phyloP scores from a whole-genome alignment of 2,329 filamentous ascomycete genomes.

The Fusarium beomiforme region DNA sequence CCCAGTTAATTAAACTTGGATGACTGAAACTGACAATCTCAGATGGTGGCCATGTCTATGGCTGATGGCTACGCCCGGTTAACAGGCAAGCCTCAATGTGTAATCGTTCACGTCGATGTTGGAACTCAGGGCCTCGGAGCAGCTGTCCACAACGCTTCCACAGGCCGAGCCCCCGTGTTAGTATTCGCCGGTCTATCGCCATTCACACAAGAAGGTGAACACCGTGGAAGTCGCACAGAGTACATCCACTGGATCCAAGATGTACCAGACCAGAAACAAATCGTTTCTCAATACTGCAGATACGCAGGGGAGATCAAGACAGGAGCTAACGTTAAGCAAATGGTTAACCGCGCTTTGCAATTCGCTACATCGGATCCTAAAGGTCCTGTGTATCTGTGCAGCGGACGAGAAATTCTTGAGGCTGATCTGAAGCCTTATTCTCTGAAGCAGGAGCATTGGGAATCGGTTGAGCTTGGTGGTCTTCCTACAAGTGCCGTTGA shows the following conservation, averaged over 20 bases:
- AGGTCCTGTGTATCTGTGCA: conserved; percentile 82
- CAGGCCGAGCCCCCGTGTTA: conserved; percentile 77
- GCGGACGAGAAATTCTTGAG: conserved; percentile 85
- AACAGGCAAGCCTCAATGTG: conserved; percentile 77
- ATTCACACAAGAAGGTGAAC: conserved; percentile 80
- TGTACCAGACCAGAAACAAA: conserved; percentile 82
- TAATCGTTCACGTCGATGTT: conserved; percentile 84
- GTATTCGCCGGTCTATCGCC: conserved; percentile 83
- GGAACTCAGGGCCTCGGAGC: conserved; percentile 82
- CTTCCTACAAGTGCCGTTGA: conserved; percentile 62
- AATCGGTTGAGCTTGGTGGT: conserved; percentile 73
- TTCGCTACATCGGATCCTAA: conserved; percentile 82
- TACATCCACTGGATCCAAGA: conserved; percentile 91
- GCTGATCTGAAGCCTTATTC: conserved; percentile 80
- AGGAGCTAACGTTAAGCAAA: conserved; percentile 86
- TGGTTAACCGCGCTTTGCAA: conserved; percentile 85
- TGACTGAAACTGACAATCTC: conserved; percentile 4
- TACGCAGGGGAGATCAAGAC: conserved; percentile 86
- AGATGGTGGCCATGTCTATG: conserved; percentile 89
- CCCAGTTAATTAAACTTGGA: background rate
- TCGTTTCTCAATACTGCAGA: conserved; percentile 85
- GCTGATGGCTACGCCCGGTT: conserved; percentile 82
- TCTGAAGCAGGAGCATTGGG: conserved; percentile 76
- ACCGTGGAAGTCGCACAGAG: conserved; percentile 80
- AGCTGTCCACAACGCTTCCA: conserved; percentile 82